phyloP scores from a whole-genome alignment of 169 alveolate genomes.

The Cyclospora cayetanensis region DNA sequence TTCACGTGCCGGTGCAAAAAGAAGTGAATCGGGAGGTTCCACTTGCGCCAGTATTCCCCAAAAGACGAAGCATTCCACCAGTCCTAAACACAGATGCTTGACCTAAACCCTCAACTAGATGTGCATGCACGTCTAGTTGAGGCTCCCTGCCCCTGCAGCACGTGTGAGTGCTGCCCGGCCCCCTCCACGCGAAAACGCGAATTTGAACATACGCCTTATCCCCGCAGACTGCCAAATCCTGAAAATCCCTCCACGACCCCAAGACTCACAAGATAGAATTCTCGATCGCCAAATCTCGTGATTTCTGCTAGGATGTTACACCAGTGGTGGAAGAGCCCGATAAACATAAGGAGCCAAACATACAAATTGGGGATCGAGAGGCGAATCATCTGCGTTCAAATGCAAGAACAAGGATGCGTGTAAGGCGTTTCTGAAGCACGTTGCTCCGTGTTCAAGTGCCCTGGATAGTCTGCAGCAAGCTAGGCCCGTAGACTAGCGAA shows the following conservation, averaged over 20 bases:
- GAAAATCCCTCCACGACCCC: no score
- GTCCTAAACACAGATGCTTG: slow-evolving; percentile 77
- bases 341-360: slow-evolving; percentile 93
- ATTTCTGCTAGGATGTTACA: slow-evolving; percentile 93
- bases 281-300: slow-evolving; percentile 94
- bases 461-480: slow-evolving; percentile 77
- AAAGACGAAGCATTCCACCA: slow-evolving; percentile 96
- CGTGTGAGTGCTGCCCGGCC: background rate
- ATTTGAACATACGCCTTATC: background rate
- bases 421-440: no score
- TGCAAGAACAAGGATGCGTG: no score
- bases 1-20: slow-evolving; percentile 93
- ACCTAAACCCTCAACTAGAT: background rate
- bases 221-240: background rate
- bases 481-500: slow-evolving; percentile 73
- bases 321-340: slow-evolving; percentile 92
- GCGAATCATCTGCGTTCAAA: slow-evolving; percentile 80
- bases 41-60: slow-evolving; percentile 93
- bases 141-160: background rate
- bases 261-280: slow-evolving; percentile 86
- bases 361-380: slow-evolving; percentile 92
- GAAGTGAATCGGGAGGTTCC: slow-evolving; percentile 96
- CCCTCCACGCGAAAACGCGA: background rate
- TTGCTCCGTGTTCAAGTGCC: no score
- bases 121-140: background rate